A percentile compares a stretch with the other conserved stretches of the same genome.
Conservation (phyloP, 305 asterid genomes). For the Solanum chacoense region DNA sequence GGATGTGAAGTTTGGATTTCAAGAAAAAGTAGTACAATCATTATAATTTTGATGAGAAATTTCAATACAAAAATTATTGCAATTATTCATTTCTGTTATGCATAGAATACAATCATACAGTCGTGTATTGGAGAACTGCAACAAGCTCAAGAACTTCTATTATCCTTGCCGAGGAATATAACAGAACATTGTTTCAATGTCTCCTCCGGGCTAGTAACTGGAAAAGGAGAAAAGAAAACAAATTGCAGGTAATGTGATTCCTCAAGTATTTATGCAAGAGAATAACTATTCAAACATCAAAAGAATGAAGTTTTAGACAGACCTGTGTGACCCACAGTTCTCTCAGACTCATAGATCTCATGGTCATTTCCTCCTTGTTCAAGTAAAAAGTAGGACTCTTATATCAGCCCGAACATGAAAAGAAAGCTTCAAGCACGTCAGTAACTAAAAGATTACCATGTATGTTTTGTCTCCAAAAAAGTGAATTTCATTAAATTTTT, state of each 20-base stretch:
- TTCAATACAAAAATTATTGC: neutral
- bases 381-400: neutral
- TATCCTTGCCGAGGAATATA: neutral
- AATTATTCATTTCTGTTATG: neutral
- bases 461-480: no score
- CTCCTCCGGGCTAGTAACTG: constrained; percentile 77
- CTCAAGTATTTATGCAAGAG: neutral
- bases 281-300: neutral
- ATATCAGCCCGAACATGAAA: no score
- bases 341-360: constrained; percentile 76
- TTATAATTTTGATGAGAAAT: neutral
- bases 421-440: no score
- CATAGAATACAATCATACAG: neutral
- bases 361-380: constrained; percentile 80
- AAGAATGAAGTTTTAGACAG: neutral
- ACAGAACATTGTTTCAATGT: constrained; percentile 43
- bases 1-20: no score
- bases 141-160: neutral
- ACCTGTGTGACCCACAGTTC: constrained; percentile 92
- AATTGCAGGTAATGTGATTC: neutral
- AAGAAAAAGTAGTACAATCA: neutral
- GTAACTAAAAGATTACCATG: no score
- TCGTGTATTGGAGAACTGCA: neutral
- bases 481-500: no score
- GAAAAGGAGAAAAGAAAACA: neutral